Base-by-base conservation (phyloP, 257 asterid genomes). In the Linderniella brevidens region DNA sequence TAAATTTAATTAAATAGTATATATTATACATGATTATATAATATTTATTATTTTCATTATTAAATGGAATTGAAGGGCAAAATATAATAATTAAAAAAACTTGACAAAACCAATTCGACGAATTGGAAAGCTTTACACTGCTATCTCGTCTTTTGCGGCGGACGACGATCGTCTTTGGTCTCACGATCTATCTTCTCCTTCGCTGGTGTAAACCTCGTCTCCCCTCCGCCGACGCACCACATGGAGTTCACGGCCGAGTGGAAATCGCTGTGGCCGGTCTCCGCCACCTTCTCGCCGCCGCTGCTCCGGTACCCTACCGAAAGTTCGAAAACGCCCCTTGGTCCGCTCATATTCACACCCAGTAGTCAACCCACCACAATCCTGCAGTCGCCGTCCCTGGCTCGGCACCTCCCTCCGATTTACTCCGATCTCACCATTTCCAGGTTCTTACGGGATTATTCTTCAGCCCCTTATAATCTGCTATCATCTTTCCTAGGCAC, bases 221-320 rank as follows among this genome's bases (percentile, higher is more conserved):
- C 32, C 3, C 32, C 3, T 3, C 32, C 32, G 32, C 32, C 49
- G 11, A 17, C 49, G 9, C 8, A 45, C 13, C 19, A 8, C 14
- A 78, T 76, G 87, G 76, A 71, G 8, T 76, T 69, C 53, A 61
- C 68, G 45, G 69, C 67, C 9, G 88, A 74, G 46, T 81, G 93
- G 93, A 81, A 81, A 35, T 67, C 77, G 13, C 63, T 53, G 0
- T 74, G 74, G 77, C 68, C 88, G 1, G 49, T 81, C 35, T 67
- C 68, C 43, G 74, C 80, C 39, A 61, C 69, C 9, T 72, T 52
- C 56, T 68, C 76, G 0, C 58, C 93, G 3, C 88, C 84, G 4
- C 67, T 71, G 19, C 74, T 73, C 51, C 32, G 32, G 3, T 42
- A 59, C 45, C 49, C 58, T 8, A 56, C 53, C 58, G 52, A 51